Evolutionary conservation across 2,329 filamentous ascomycete genomes (phyloP), one percentile per base, ranked within the genome.

Genomic region (Metarhizium guizhouense): DNA sequence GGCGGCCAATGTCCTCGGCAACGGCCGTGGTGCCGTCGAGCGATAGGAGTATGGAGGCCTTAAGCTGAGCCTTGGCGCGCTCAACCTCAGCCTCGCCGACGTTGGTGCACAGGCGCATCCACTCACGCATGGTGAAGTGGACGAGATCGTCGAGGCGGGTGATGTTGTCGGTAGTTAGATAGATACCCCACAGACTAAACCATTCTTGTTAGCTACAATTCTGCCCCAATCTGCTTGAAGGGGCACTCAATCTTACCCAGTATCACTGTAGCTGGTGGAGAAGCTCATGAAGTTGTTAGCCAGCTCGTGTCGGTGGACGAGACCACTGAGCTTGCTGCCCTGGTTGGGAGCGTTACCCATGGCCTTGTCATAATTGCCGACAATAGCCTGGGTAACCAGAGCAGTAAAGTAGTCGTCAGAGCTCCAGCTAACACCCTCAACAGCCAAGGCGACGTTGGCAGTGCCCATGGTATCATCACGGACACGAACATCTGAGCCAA

Each of bases 231-330:
- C 8, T 43, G 8, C 16, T 25, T 36, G 6, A 36, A 51, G 45
- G 47, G n/a, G 36, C 11, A 36, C 47, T 54, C 47, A 47, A 53
- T 72, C 86, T 75, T 84, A 96, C 91, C 92, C 94, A 72, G 94
- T 99, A 75, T 99, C 94, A 71, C 92, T 97, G 80, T 99, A 99
- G 82, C 90, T 96, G 64, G 94, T 99, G 63, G 92, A 96, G 80
- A 99, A 99, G 80, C 90, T 95, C 95, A 99, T 99, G 83, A 96
- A 99, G 84, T 92, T 96, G 81, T 96, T 99, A 75, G 94, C 94
- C 60, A 99, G 84, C 74, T 92, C 87, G 78, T 97, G 85, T 77
- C 95, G 86, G 82, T 95, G 89, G 64, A 99, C 87, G 68, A 94
- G 90, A 63, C 87, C 86, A 80, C 90, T 96, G 67, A 99, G 90